Base-by-base conservation (phyloP, 2,329 filamentous ascomycete genomes). In the Scedosporium dehoogii region DNA sequence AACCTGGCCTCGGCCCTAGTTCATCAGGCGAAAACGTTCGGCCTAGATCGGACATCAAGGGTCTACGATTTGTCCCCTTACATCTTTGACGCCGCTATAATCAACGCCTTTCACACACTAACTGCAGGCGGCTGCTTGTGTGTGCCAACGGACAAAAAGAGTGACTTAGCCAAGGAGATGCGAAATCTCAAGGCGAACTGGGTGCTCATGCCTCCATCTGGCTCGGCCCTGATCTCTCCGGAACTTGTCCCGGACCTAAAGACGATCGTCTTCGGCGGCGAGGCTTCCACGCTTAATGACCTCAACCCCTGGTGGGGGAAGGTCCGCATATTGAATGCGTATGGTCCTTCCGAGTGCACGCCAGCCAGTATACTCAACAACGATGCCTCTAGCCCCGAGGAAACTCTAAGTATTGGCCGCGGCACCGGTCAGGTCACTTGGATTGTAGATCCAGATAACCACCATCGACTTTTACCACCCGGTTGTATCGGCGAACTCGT, bases 111-210 rank as follows among this genome's bases (percentile, higher is more conserved):
- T 38, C 33, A 38, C 33, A 38, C 33, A 38, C 33, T 38, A 14
- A 14, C 2, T 10, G 33, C 10, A 38, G 33, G 33, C 3, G 33
- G 33, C 33, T 38, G 33, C 9, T 38, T 38, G 4, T 38, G 33
- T 14, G 33, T 38, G 3, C 33, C 33, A 10, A 38, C 33, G 10
- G 33, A 38, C 14, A 10, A 38, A 14, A 38, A 38, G 33, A 38
- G 33, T 10, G 33, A 38, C 33, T 12, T 38, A 10, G 33, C 33
- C 10, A 38, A 14, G 33, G 83, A 63, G 81, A 83, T 64, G 80
- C 80, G 58, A 80, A 78, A 63, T 77, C 82, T 21, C 77, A 79
- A 67, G 81, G 81, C 66, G 81, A 83, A 73, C 75, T 82, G 12
- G 81, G 78, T 62, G 81, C 80, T 0, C 72, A 83, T 18, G 73